phyloP scores from a whole-genome alignment of 306 rosid genomes.

The Pyrus communis region DNA sequence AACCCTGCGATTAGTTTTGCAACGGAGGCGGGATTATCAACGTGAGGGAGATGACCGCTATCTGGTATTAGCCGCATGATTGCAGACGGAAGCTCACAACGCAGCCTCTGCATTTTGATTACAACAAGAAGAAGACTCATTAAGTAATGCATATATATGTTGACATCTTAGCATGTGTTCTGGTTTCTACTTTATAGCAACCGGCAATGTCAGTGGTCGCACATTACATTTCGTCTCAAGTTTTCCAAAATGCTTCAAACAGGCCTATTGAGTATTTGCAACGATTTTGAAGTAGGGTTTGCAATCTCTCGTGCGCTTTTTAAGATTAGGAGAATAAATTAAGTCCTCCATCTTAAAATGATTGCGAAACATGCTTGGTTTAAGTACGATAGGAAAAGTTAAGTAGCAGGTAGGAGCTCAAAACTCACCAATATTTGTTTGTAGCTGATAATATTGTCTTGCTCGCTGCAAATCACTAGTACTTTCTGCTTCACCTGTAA shows the following conservation, averaged over 20 bases:
- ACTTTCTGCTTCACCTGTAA: constrained; percentile 43
- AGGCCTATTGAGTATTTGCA: neutral
- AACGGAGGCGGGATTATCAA: constrained; percentile 30
- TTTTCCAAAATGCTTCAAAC: neutral
- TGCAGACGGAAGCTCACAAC: constrained; percentile 38
- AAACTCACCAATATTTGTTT: constrained; percentile 46
- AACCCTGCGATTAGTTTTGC: constrained; percentile 31
- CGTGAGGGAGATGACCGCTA: constrained; percentile 50
- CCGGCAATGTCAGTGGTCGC: neutral
- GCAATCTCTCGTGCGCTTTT: neutral
- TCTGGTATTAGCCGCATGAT: constrained; percentile 23
- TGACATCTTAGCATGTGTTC: neutral
- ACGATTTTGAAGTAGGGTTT: neutral
- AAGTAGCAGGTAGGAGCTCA: neutral
- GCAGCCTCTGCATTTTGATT: constrained; percentile 33
- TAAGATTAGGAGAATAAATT: neutral
- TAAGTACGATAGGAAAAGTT: neutral
- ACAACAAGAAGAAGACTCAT: neutral
- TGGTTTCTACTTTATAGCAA: no score
- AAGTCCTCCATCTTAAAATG: neutral
- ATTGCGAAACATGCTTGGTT: neutral
- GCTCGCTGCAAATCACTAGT: constrained; percentile 43
- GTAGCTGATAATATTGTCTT: constrained; percentile 35
- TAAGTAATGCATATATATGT: neutral
- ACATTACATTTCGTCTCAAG: neutral